Evolutionary conservation across 2,329 filamentous ascomycete genomes (phyloP).

Genomic region (Boeremia exigua): DNA sequence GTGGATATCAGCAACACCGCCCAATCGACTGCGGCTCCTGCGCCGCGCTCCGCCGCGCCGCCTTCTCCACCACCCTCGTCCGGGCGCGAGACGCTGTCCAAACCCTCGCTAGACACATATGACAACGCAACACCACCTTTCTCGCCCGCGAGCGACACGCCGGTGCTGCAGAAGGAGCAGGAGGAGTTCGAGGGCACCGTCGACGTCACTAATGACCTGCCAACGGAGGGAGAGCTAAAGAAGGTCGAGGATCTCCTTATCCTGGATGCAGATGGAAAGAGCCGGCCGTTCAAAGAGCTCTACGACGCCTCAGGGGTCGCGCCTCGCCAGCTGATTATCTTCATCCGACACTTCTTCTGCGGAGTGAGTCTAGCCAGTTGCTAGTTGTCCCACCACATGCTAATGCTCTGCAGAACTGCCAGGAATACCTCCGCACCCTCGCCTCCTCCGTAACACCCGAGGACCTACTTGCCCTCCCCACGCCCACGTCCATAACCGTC

Average conservation of each 20-base stretch:
- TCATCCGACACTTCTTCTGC: slow-evolving; percentile 82
- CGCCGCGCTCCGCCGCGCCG: slow-evolving; percentile 20
- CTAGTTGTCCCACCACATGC: background rate
- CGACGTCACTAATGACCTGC: slow-evolving; percentile 47
- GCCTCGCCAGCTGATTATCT: slow-evolving; percentile 69
- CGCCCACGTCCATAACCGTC: slow-evolving; percentile 68
- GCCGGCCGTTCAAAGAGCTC: slow-evolving; percentile 46
- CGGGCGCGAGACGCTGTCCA: slow-evolving; percentile 22
- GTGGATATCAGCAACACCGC: slow-evolving; percentile 21
- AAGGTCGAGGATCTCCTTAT: slow-evolving; percentile 42
- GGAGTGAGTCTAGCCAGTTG: slow-evolving; percentile 62
- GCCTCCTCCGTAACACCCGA: slow-evolving; percentile 61
- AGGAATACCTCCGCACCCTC: slow-evolving; percentile 72
- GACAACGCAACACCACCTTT: slow-evolving; percentile 34
- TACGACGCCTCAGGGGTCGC: slow-evolving; percentile 45
- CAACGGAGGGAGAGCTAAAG: slow-evolving; percentile 38
- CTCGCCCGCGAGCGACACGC: slow-evolving; percentile 42
- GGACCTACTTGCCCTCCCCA: slow-evolving; percentile 55
- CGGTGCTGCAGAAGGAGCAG: slow-evolving; percentile 39
- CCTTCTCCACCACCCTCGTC: slow-evolving; percentile 37
- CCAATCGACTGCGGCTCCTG: slow-evolving; percentile 12
- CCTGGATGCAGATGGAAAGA: slow-evolving; percentile 44
- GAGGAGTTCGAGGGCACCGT: slow-evolving; percentile 44
- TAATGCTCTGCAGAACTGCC: slow-evolving; percentile 66
- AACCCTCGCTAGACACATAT: slow-evolving; percentile 25